Evolutionary conservation across 306 rosid genomes (phyloP).

Genomic region (Sicyos baderoa): DNA sequence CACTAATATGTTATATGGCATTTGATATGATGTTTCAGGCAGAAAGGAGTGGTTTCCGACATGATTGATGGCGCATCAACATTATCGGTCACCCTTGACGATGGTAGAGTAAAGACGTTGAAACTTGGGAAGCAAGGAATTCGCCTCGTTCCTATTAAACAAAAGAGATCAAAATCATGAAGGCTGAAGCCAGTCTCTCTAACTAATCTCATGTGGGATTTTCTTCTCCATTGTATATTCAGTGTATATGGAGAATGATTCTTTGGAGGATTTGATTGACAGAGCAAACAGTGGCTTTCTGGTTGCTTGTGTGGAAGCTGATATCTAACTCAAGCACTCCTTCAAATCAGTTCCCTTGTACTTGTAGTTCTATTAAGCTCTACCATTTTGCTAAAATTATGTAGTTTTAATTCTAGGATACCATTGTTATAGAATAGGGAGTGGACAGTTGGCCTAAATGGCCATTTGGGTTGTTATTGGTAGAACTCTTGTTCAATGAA

Average conservation of each 20-base stretch:
- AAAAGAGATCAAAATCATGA: conserved; percentile 63
- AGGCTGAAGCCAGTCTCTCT: conserved; percentile 19
- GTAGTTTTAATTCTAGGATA: not conserved
- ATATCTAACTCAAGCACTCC: conserved; percentile 2
- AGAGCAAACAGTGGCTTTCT: conserved; percentile 8
- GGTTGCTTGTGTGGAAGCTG: conserved; percentile 18
- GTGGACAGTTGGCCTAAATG: not conserved
- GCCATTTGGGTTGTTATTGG: conserved; percentile 8
- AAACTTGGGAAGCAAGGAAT: conserved; percentile 85
- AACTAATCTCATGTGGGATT: conserved; percentile 8
- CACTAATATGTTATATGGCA: not conserved
- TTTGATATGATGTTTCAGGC: conserved; percentile 44
- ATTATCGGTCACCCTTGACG: conserved; percentile 64
- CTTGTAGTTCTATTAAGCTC: conserved; percentile 12
- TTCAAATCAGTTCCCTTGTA: not conserved
- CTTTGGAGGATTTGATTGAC: conserved; percentile 7
- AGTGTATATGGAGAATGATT: conserved; percentile 10
- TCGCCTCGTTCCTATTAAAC: conserved; percentile 71
- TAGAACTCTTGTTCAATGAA: conserved; percentile 15
- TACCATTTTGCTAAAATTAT: conserved; percentile 14
- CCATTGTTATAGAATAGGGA: conserved; percentile 18
- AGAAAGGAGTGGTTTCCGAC: conserved; percentile 66
- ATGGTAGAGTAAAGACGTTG: conserved; percentile 48
- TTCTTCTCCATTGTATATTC: conserved; percentile 12
- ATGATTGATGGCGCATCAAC: conserved; percentile 56